These are phyloP conservation scores for Platanthera zijinensis DNA, from an alignment of 106 monocot genomes.

Conservation along the genomic window DNA sequence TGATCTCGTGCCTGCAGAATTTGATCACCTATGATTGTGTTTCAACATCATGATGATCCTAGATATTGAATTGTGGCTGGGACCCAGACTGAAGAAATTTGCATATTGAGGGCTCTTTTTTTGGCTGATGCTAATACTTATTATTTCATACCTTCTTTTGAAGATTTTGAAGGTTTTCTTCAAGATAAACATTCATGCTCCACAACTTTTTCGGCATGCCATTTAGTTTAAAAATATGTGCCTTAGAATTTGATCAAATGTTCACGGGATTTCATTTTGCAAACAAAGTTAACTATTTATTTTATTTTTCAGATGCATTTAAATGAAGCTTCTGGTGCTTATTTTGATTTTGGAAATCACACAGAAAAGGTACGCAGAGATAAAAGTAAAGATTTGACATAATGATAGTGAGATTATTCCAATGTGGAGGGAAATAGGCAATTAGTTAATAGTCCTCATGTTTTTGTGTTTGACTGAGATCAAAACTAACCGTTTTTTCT, in stretches of 20 bases:
- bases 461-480: background rate
- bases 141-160: background rate
- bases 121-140: no score
- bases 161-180: background rate
- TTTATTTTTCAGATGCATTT: slow-evolving; percentile 63
- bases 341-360: slow-evolving; percentile 92
- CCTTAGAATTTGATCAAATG: background rate
- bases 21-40: no score
- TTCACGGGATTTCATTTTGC: background rate
- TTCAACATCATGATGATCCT: no score
- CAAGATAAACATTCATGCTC: background rate
- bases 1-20: no score
- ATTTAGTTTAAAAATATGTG: background rate
- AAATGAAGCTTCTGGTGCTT: slow-evolving; percentile 69
- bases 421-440: background rate
- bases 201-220: background rate
- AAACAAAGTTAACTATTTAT: background rate
- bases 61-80: no score
- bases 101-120: no score
- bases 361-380: slow-evolving; percentile 67
- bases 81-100: no score
- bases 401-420: background rate
- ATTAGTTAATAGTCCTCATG: background rate
- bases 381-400: background rate
- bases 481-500: background rate